Evolutionary conservation across 257 asterid genomes (phyloP), one percentile per base, ranked within the genome.

Genomic region (Mentha longifolia): DNA sequence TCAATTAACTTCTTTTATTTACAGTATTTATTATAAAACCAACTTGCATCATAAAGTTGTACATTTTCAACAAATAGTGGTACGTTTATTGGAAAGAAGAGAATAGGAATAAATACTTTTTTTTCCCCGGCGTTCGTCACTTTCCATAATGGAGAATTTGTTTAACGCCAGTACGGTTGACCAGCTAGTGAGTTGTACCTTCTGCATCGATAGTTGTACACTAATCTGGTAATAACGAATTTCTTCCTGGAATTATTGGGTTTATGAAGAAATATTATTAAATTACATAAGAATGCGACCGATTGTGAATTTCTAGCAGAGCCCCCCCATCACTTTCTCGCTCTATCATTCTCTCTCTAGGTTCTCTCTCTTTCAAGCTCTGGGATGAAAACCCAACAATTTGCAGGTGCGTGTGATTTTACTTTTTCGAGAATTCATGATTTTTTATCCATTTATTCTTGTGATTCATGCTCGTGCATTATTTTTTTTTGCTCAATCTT

Each of bases 311-410:
- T 45, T 25, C 43, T 50, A 33, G 54, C 74, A 15, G 72, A 59
- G 69, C 8, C 42, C 68, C 61, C 67, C 68, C 73, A 67, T 71
- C 67, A 76, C 76, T 75, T 67, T 72, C 80, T 75, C 78, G 67
- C 80, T 75, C 82, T 70, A 54, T 10, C 14, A 9, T 25, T 52
- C 77, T 50, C 80, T 62, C 76, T 56, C 72, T 47, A 20, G 35
- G 43, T 17, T 71, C 74, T 56, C 72, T 56, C 72, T 71, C 70
- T 51, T 70, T 75, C 11, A 31, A 50, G 65, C 76, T 72, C 15
- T 30, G 16, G 9, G 43, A 28, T 11, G 31, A 41, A 30, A 67
- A 28, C 33, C 62, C 61, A 35, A 19, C 61, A 30, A 33, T 54
- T 68, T 62, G 13, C 50, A 76, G 81, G 81, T n/a, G n/a, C 68